phyloP scores from a whole-genome alignment of 139 green algal species.

The Tetraselmis chui region DNA sequence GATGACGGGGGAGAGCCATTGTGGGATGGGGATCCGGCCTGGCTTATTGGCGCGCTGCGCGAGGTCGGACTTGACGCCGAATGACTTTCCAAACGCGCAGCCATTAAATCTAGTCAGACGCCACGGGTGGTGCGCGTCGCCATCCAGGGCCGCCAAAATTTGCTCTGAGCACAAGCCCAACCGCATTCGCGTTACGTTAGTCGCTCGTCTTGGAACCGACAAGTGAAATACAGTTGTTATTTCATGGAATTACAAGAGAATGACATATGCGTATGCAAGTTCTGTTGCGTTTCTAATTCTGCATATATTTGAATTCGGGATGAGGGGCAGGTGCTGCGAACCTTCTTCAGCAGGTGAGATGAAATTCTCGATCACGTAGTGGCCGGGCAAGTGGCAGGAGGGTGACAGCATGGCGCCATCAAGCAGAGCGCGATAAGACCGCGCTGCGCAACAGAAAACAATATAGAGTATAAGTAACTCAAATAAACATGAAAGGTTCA shows the following conservation, averaged over 20 bases:
- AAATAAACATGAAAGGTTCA: too few species aligned
- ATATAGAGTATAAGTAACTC: too few species aligned
- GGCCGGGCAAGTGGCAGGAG: background rate
- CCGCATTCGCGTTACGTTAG: background rate
- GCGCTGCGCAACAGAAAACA: too few species aligned
- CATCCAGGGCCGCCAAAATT: background rate
- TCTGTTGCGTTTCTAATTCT: too few species aligned
- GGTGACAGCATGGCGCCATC: background rate
- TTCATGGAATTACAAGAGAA: too few species aligned
- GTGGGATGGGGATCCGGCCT: background rate
- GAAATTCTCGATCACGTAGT: constrained; percentile 4
- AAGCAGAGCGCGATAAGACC: background rate
- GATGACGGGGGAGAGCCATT: background rate
- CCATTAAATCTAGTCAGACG: background rate
- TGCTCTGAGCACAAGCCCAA: background rate
- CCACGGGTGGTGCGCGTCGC: background rate
- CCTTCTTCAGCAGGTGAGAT: constrained; percentile 5
- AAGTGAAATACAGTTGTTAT: too few species aligned
- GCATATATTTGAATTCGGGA: too few species aligned
- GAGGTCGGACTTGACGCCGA: background rate
- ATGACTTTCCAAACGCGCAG: background rate
- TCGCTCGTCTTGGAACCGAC: too few species aligned
- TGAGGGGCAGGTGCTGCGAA: background rate
- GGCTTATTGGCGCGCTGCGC: background rate
- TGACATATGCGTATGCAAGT: too few species aligned